phyloP scores from a whole-genome alignment of 495 filamentous ascomycete species.

The Tuber calosporum region DNA sequence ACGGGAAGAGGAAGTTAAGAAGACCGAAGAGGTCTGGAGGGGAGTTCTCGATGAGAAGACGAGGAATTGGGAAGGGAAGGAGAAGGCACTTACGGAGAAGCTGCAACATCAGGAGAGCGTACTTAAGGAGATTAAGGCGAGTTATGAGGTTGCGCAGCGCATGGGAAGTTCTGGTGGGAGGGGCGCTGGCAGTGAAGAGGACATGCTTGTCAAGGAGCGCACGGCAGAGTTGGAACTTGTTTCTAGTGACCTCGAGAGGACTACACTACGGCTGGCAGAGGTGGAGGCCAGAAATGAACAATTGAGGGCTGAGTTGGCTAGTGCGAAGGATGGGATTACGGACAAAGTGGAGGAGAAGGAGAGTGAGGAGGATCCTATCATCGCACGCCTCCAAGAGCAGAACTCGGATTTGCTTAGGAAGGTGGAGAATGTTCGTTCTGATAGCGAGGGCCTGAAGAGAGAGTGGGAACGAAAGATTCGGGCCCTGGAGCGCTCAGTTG shows the following conservation, averaged over 20 bases:
- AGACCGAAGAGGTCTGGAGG: constrained; percentile 82
- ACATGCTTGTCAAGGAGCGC: constrained; percentile 53
- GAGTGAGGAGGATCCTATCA: constrained; percentile 76
- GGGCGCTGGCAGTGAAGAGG: constrained; percentile 35
- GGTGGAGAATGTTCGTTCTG: constrained; percentile 70
- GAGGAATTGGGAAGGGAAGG: constrained; percentile 93
- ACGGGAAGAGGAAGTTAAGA: constrained; percentile 61
- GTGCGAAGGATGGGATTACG: constrained; percentile 52
- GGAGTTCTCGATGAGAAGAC: constrained; percentile 90
- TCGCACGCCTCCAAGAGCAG: constrained; percentile 78
- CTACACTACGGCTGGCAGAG: constrained; percentile 77
- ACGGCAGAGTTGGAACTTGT: constrained; percentile 92
- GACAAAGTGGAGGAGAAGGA: constrained; percentile 23
- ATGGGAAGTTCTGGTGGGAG: constrained; percentile 51
- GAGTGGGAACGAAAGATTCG: constrained; percentile 65
- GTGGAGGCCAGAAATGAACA: constrained; percentile 94
- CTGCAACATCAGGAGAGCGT: constrained; percentile 87
- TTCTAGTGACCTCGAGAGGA: constrained; percentile 81
- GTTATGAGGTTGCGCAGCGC: constrained; percentile 90
- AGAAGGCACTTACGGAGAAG: constrained; percentile 85
- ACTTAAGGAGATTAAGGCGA: constrained; percentile 90
- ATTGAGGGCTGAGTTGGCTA: constrained; percentile 76
- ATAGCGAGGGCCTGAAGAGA: constrained; percentile 70
- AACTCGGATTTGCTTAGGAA: constrained; percentile 84
- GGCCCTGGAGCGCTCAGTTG: constrained; percentile 64